Evolutionary conservation across 1,139 yeast genomes (phyloP), one percentile per base, ranked within the genome.

Genomic region (Geotrichum phurueaensis): DNA sequence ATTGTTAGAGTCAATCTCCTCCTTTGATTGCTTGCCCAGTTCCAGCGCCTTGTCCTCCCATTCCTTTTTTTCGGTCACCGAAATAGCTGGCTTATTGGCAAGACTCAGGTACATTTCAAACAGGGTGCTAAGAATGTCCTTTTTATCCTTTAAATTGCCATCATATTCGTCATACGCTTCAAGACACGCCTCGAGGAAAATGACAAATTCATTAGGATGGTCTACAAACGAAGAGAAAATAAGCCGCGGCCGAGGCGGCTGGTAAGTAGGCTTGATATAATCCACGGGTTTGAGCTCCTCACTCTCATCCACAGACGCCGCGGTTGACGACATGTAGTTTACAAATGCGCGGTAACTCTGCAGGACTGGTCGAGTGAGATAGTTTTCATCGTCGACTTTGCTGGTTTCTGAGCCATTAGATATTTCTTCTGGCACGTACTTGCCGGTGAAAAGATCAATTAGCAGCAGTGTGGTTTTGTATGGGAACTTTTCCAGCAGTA

Each of bases 161-260:
- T 87, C 94, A 69, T 84, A 88, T 63, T 79, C 81, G 63, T 87
- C 92, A 70, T 89, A 89, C 9, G 89, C 81, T 66, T 87, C 90
- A 20, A 91, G 76, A 68, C 97, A 90, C 0, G 98, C 97, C 70
- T 94, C 99, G 60, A 94, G 75, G 66, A 95, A 92, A n/a, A 89
- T 88, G 22, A 92, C 96, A 79, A 94, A 92, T 69, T 92, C 95
- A 69, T 86, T 83, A 0, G 96, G 91, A 70, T 88, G 90, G 68
- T 86, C 84, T 18, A 89, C 84, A 71, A 94, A 95, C 1, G 96
- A 84, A 1, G 96, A 85, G 70, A 91, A 95, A 1, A 94, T 89
- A 51, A 94, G 78, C 59, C 92, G 81, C 2, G 99, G 98, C 60
- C 85, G 81, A 1, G 99, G 99, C 1, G 98, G 97, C 61, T 87